Evolutionary conservation across 805 yeast genomes (phyloP).

Genomic region (Schizosaccharomyces octosporus): DNA sequence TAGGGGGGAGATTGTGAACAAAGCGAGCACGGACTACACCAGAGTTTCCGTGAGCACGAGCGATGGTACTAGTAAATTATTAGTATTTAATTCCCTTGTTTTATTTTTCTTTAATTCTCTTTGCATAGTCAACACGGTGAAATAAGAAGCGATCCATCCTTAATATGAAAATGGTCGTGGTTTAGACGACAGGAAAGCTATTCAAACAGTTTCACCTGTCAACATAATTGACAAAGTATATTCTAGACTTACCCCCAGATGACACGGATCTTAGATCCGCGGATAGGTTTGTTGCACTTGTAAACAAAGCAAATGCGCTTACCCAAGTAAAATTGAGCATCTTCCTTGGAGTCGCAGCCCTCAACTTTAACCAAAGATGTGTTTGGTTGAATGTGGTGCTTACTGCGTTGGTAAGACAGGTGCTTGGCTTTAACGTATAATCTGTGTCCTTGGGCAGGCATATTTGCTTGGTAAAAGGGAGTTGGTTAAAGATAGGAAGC

Average conservation of each 20-base stretch:
- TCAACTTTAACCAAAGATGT: constrained; percentile 90
- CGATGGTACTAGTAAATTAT: constrained; percentile 17
- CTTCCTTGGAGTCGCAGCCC: constrained; percentile 78
- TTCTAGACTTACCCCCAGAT: constrained; percentile 55
- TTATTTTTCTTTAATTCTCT: neutral
- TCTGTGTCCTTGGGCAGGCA: constrained; percentile 2
- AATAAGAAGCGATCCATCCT: neutral
- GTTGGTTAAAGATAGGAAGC: neutral
- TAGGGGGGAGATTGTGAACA: constrained; percentile 97
- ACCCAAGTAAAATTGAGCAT: constrained; percentile 97
- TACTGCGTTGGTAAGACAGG: constrained; percentile 98
- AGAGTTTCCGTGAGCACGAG: constrained; percentile 96
- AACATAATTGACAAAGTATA: too few relatives aligned
- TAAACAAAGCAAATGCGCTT: constrained; percentile 97
- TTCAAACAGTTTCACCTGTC: too few relatives aligned
- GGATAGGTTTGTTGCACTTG: constrained; percentile 93
- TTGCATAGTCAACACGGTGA: too few relatives aligned
- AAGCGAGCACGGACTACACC: constrained; percentile 97
- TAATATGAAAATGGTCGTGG: too few relatives aligned
- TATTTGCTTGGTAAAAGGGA: neutral
- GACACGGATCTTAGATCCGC: constrained; percentile 98
- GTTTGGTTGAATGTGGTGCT: constrained; percentile 94
- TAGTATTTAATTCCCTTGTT: neutral
- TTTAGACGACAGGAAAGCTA: too few relatives aligned
- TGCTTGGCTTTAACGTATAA: constrained; percentile 99